These are phyloP conservation scores for Camellia lanceoleosa DNA, from an alignment of 148 eudicot species.

Conservation along the genomic window DNA sequence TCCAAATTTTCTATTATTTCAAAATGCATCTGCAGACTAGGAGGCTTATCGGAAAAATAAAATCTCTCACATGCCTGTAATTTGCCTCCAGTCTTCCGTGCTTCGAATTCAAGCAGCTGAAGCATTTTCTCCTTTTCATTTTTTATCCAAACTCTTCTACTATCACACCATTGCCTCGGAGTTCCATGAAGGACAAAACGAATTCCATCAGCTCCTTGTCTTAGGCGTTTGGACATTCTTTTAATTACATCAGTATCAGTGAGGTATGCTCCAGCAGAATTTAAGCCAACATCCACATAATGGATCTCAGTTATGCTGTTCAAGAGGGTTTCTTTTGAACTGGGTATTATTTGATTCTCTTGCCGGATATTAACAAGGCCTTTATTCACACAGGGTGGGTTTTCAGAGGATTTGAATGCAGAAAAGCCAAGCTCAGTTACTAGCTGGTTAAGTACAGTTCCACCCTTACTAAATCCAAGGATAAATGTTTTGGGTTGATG, in stretches of 20 bases:
- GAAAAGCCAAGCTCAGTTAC: slow-evolving; percentile 56
- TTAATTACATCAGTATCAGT: slow-evolving; percentile 45
- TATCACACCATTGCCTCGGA: slow-evolving; percentile 87
- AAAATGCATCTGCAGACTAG: slow-evolving; percentile 88
- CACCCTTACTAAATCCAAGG: slow-evolving; percentile 93
- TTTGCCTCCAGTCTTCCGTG: slow-evolving; percentile 43
- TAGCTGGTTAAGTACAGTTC: slow-evolving; percentile 76
- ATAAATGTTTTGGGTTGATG: slow-evolving; percentile 48
- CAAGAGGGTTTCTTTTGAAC: slow-evolving; percentile 55
- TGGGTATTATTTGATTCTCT: slow-evolving; percentile 46
- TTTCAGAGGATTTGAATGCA: slow-evolving; percentile 18
- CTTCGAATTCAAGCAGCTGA: slow-evolving; percentile 41
- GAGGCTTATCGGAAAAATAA: slow-evolving; percentile 50
- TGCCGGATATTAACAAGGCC: slow-evolving; percentile 9
- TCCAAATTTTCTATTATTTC: slow-evolving; percentile 63
- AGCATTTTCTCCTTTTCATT: slow-evolving; percentile 66
- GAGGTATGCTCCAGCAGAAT: slow-evolving; percentile 78
- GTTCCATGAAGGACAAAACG: slow-evolving; percentile 79
- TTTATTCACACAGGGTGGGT: slow-evolving; percentile 9
- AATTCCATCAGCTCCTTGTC: slow-evolving; percentile 26
- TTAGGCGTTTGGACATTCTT: slow-evolving; percentile 38
- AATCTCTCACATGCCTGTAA: slow-evolving; percentile 54
- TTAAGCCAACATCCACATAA: slow-evolving; percentile 86
- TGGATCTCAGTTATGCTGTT: slow-evolving; percentile 77
- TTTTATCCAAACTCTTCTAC: slow-evolving; percentile 57